Conservation (phyloP, 2,329 filamentous ascomycete species). For the Arthrobotrys sphaeroides region DNA sequence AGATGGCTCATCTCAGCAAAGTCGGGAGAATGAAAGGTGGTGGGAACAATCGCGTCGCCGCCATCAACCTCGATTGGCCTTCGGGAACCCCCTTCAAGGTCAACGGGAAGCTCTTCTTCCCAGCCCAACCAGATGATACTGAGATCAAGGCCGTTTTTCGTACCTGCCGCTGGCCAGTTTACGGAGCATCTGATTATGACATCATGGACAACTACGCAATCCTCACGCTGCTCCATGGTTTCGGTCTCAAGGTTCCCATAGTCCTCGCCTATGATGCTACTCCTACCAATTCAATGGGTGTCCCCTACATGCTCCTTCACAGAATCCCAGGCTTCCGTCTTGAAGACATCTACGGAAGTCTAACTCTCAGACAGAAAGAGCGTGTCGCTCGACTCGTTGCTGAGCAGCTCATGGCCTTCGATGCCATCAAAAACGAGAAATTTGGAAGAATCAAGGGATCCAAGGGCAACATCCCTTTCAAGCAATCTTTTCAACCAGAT, state of each 20-base stretch:
- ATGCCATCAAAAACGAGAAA: background rate
- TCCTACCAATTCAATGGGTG: slow-evolving; percentile 23
- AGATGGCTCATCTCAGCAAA: slow-evolving; percentile 9
- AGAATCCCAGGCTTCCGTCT: slow-evolving; percentile 42
- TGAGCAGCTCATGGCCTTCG: slow-evolving; percentile 6
- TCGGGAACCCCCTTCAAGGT: slow-evolving; percentile 17
- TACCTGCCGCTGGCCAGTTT: slow-evolving; percentile 18
- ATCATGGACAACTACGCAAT: slow-evolving; percentile 35
- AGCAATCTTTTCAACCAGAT: slow-evolving; percentile 8
- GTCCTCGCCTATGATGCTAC: slow-evolving; percentile 47
- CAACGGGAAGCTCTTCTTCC: slow-evolving; percentile 20
- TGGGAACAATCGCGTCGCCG: slow-evolving; percentile 44
- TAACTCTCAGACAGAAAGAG: slow-evolving; percentile 38
- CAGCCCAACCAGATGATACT: slow-evolving; percentile 5
- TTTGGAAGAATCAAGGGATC: slow-evolving; percentile 5
- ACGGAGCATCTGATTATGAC: slow-evolving; percentile 9
- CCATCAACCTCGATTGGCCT: slow-evolving; percentile 44
- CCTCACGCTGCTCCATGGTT: slow-evolving; percentile 11
- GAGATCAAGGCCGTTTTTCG: slow-evolving; percentile 46
- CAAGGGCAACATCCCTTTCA: background rate
- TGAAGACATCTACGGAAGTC: slow-evolving; percentile 41
- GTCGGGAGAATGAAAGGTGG: slow-evolving; percentile 50
- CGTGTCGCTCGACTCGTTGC: slow-evolving; percentile 42
- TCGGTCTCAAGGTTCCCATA: slow-evolving; percentile 14
- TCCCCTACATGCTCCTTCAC: slow-evolving; percentile 48